phyloP scores from a whole-genome alignment of 345 rosid species.

The Gossypium turneri region DNA sequence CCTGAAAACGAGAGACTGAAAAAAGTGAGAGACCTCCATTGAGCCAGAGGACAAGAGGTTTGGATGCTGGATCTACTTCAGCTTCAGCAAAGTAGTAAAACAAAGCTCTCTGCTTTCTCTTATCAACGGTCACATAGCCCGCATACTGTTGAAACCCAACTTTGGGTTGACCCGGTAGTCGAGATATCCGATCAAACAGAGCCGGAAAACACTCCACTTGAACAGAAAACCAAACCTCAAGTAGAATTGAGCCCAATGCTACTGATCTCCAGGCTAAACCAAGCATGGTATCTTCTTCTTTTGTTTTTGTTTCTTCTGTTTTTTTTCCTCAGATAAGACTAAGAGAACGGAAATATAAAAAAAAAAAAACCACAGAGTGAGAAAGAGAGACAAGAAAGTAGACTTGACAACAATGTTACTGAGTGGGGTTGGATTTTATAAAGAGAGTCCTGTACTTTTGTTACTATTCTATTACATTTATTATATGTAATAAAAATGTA shows the following conservation, averaged over 20 bases:
- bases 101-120: constrained; percentile 61
- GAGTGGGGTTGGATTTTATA: constrained; percentile 31
- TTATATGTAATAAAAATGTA: background rate
- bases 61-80: constrained; percentile 63
- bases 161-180: constrained; percentile 83
- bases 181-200: constrained; percentile 41
- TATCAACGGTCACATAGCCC: constrained; percentile 82
- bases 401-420: constrained; percentile 8
- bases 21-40: constrained; percentile 65
- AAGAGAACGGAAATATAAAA: constrained; percentile 1
- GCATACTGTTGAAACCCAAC: constrained; percentile 77
- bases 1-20: background rate
- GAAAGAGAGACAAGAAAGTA: constrained; percentile 19
- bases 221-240: constrained; percentile 22
- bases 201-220: constrained; percentile 33
- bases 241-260: constrained; percentile 43
- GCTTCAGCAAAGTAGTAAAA: constrained; percentile 97
- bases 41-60: constrained; percentile 95
- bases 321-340: background rate
- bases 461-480: background rate
- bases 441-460: background rate
- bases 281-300: constrained; percentile 21
- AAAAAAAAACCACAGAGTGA: constrained; percentile 10
- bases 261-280: constrained; percentile 26
- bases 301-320: background rate